These are phyloP conservation scores for Sordariomycetes sp. DNA, from an alignment of 2,329 filamentous ascomycete species.

Conservation along the genomic window DNA sequence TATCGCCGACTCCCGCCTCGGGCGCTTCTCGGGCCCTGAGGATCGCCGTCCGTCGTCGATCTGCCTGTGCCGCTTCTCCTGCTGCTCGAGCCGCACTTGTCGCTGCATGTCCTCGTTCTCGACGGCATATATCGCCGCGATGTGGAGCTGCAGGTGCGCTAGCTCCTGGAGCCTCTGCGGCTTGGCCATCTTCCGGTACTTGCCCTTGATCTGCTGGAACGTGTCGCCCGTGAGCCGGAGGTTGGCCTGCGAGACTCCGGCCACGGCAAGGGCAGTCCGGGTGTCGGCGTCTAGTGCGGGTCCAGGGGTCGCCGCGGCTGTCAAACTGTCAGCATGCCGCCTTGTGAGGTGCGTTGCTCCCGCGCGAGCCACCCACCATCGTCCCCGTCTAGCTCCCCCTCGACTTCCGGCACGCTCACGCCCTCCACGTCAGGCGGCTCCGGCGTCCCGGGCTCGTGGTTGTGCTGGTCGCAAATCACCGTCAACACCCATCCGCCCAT, in stretches of 20 bases:
- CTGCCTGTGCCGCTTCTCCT: conserved; percentile 22
- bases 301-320: conserved; percentile 5
- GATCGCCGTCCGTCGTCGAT: conserved; percentile 19
- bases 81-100: conserved; percentile 21
- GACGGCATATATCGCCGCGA: conserved; percentile 29
- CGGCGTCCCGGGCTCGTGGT: conserved; percentile 28
- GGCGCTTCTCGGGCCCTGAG: conserved; percentile 6
- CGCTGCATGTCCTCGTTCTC: conserved; percentile 29
- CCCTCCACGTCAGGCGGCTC: conserved; percentile 22
- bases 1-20: conserved; percentile 10
- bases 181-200: conserved; percentile 27
- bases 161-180: conserved; percentile 23
- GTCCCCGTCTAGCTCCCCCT: conserved; percentile 13
- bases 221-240: conserved; percentile 27
- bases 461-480: conserved; percentile 27
- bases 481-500: conserved; percentile 30
- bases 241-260: conserved; percentile 22
- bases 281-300: conserved; percentile 21
- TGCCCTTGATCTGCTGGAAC: conserved; percentile 27
- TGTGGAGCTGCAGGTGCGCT: conserved; percentile 24
- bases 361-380: conserved; percentile 3
- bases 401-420: conserved; percentile 18
- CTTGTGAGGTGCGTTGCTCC: background rate
- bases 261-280: conserved; percentile 21
- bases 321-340: background rate